Base-by-base conservation (phyloP, 306 rosid genomes). In the Begonia masoniana region DNA sequence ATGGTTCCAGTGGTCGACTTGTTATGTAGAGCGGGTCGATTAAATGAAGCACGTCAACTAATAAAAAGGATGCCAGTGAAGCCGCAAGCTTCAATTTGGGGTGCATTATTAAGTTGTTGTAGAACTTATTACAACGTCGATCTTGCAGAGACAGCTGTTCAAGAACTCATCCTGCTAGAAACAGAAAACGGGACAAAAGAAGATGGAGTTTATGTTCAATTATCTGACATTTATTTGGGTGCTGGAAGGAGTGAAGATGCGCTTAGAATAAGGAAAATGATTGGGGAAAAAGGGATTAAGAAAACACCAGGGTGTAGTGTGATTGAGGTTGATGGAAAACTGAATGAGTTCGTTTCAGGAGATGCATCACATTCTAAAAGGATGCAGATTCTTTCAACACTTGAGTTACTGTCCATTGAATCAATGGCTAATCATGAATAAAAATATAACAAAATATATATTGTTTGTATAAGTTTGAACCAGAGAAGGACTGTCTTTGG, bases 31-130 rank as follows among this genome's bases (percentile, higher is more conserved):
- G 75, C 68, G 0, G 72, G 82, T 46, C 52, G 7, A 35, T 48
- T 76, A 6, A 41, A 57, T 52, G 72, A 71, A 58, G 72, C 78
- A 41, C 53, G 68, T 47, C 17, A 55, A 57, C 65, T 76, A 49
- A 71, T 61, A 31, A 47, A 55, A 62, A 68, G 59, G 47, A 71
- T 76, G 78, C 72, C 78, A 26, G 61, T 76, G 75, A 68, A 58
- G 67, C 75, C 78, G 41, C 68, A 65, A 19, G 82, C 75, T 54
- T 76, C 78, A 57, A 77, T 64, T 51, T 76, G 82, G 72, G 77
- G 82, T 50, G 75, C 82, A 46, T 68, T 76, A 47, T 55, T 76
- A 15, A 61, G 66, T 54, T 71, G 72, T 24, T 71, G 75, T 52
- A 52, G 64, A 55, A 52, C 57, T 42, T 61, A 52, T 58, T 53